A percentile compares a stretch with the other conserved stretches of the same genome.
These are phyloP conservation scores for Russula sp. DNA, from an alignment of 768 basidiomycete genomes.

Conservation along the genomic window DNA sequence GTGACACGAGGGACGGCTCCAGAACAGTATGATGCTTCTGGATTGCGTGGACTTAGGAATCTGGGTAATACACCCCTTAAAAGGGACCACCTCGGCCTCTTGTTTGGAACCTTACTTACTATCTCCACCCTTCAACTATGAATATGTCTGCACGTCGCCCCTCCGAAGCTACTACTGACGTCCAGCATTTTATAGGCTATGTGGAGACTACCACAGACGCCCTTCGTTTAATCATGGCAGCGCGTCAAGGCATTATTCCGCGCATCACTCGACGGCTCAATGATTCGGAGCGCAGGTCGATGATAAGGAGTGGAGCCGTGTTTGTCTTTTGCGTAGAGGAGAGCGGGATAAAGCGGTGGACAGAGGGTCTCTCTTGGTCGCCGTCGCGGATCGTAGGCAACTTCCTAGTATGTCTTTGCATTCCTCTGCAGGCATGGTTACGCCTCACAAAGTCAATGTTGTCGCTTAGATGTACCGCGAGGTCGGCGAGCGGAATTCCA, in stretches of 20 bases:
- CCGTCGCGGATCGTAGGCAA: constrained; percentile 83
- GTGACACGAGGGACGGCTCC: constrained; percentile 21
- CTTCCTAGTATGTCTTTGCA: constrained; percentile 57
- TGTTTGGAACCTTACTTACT: constrained; percentile 22
- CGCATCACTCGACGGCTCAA: constrained; percentile 81
- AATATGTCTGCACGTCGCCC: constrained; percentile 15
- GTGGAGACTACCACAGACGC: constrained; percentile 81
- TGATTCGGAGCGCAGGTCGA: constrained; percentile 64
- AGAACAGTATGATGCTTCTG: constrained; percentile 22
- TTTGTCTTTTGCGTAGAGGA: constrained; percentile 89
- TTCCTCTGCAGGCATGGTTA: constrained; percentile 6
- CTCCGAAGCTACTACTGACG: constrained; percentile 30
- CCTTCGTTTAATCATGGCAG: constrained; percentile 78
- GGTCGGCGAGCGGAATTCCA: constrained; percentile 58
- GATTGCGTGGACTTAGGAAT: constrained; percentile 23
- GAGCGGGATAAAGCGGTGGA: constrained; percentile 87
- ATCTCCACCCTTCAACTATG: constrained; percentile 23
- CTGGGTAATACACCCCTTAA: constrained; percentile 28
- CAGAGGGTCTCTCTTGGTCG: constrained; percentile 75
- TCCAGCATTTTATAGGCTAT: constrained; percentile 70
- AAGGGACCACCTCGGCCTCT: constrained; percentile 24
- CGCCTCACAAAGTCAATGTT: constrained; percentile 5
- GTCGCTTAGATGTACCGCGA: constrained; percentile 70
- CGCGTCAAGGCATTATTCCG: constrained; percentile 73
- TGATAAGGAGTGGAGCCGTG: constrained; percentile 60